Conservation (phyloP, 305 asterid genomes). For the Fraxinus paxiana region DNA sequence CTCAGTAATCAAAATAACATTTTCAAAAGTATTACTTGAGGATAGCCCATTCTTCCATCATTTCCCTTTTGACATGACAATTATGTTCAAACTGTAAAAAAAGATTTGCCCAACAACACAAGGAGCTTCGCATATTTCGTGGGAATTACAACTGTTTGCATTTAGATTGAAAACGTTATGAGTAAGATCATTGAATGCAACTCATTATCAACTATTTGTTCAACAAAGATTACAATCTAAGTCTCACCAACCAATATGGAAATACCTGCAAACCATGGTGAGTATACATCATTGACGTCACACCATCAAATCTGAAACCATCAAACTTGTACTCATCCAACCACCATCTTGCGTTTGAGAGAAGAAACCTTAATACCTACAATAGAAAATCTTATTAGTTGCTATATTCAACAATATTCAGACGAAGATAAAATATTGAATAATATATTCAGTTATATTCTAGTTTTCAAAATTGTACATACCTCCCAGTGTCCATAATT, state of each 20-base stretch:
- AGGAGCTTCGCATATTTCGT: neutral
- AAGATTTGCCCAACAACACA: neutral
- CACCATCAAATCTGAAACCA: conserved; percentile 99
- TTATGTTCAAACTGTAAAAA: conserved; percentile 8
- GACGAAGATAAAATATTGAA: conserved; percentile 9
- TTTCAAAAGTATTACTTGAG: neutral
- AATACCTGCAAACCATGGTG: conserved; percentile 94
- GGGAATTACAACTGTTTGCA: neutral
- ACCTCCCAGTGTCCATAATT: conserved; percentile 99
- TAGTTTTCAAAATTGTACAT: conserved; percentile 33
- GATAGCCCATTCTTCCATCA: conserved; percentile 4
- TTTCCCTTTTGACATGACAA: neutral
- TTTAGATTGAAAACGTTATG: neutral
- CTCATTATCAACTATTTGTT: conserved; percentile 20
- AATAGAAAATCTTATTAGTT: conserved; percentile 21
- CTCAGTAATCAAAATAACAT: conserved; percentile 1
- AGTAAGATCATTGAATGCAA: neutral
- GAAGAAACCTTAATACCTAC: conserved; percentile 90
- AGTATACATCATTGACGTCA: conserved; percentile 99
- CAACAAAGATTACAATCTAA: neutral
- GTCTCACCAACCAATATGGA: conserved; percentile 18
- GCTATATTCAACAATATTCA: conserved; percentile 6
- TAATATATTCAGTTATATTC: neutral
- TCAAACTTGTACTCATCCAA: conserved; percentile 98
- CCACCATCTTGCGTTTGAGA: conserved; percentile 99